These are phyloP conservation scores for Aspergillus chevalieri DNA, from an alignment of 2,329 filamentous ascomycete species.

Conservation along the genomic window DNA sequence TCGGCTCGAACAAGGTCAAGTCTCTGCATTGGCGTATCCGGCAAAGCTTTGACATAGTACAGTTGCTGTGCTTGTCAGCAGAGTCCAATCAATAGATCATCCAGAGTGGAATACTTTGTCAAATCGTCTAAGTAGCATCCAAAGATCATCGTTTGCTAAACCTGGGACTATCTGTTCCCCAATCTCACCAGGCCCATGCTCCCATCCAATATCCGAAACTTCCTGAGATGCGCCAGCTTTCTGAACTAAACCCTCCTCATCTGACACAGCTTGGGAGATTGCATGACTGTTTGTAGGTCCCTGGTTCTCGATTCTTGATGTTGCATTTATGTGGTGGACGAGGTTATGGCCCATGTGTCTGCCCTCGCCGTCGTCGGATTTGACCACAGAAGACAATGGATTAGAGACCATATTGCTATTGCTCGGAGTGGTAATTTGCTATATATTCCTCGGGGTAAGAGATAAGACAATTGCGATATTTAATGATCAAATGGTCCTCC, in stretches of 20 bases:
- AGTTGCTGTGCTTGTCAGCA: conserved; percentile 48
- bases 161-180: conserved; percentile 55
- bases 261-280: conserved; percentile 14
- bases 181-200: neutral
- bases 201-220: conserved; percentile 18
- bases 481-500: no score
- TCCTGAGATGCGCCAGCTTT: conserved; percentile 8
- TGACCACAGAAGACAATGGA: neutral
- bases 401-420: neutral
- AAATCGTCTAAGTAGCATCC: conserved; percentile 66
- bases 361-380: neutral
- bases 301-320: neutral
- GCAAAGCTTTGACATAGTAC: conserved; percentile 64
- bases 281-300: conserved; percentile 20
- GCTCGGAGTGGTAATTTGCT: no score
- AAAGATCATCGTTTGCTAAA: conserved; percentile 65
- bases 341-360: neutral
- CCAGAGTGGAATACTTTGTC: conserved; percentile 17
- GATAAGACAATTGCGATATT: no score
- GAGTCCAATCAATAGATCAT: conserved; percentile 3
- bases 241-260: conserved; percentile 14
- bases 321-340: neutral
- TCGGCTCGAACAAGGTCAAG: conserved; percentile 76
- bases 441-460: no score
- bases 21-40: conserved; percentile 54